Evolutionary conservation across 78 protist genomes (phyloP).

Genomic region (Monocercomonoides exilis): DNA sequence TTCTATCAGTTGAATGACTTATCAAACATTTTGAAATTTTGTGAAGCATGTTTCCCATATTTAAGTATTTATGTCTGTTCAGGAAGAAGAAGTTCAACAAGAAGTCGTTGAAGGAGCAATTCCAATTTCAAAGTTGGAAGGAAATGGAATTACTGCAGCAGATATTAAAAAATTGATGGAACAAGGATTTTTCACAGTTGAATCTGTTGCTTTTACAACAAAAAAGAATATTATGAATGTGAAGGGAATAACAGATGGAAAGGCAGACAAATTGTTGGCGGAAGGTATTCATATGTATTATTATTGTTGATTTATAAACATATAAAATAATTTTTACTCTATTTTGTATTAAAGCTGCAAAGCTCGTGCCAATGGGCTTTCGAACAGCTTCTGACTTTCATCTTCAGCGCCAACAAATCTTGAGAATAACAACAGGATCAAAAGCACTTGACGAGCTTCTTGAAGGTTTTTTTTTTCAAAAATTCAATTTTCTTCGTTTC

Average conservation of each 20-base stretch:
- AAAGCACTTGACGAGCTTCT: constrained; percentile 15
- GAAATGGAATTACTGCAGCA: constrained; percentile 60
- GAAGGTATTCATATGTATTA: not conserved
- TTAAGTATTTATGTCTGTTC: too few species aligned
- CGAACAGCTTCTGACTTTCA: constrained; percentile 81
- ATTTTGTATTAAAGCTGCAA: constrained; percentile 42
- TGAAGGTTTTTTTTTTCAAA: not conserved
- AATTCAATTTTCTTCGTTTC: too few species aligned
- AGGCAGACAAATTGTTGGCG: constrained; percentile 86
- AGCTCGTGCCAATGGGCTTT: constrained; percentile 85
- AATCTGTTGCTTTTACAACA: constrained; percentile 42
- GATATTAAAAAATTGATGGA: constrained; percentile 85
- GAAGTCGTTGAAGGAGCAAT: constrained; percentile 10
- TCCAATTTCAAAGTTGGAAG: constrained; percentile 6
- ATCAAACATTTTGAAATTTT: too few species aligned
- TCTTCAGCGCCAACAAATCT: constrained; percentile 49
- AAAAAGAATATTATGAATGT: constrained; percentile 57
- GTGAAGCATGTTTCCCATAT: too few species aligned
- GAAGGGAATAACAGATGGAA: constrained; percentile 90
- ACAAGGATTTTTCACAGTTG: constrained; percentile 86
- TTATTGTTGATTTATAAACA: too few species aligned
- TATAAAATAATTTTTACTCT: not conserved
- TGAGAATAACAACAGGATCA: constrained; percentile 85
- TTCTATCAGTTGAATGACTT: too few species aligned
- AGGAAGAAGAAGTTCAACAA: not conserved